Conservation (phyloP, 176 grass and related monocot genomes). For the Themeda triandra region DNA sequence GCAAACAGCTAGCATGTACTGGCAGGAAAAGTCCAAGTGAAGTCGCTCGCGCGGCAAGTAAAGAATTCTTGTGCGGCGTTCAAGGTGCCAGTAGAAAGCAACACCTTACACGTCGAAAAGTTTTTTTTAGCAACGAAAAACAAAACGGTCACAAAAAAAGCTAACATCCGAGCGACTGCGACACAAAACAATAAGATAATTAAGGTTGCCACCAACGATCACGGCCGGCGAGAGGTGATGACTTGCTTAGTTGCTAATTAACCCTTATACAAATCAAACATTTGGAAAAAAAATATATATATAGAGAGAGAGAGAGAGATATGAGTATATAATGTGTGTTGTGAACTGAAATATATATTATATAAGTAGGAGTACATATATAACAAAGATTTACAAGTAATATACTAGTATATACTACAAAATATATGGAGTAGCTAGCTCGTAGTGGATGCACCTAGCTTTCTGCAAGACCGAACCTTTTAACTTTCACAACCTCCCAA, state of each 20-base stretch:
- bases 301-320: no score
- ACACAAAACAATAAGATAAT: background rate
- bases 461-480: constrained; percentile 25
- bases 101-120: constrained; percentile 12
- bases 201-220: background rate
- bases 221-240: background rate
- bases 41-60: constrained; percentile 16
- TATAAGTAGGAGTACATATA: background rate
- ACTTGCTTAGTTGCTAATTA: constrained; percentile 44
- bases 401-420: background rate
- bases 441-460: constrained; percentile 18
- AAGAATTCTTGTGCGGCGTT: constrained; percentile 25
- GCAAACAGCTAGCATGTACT: constrained; percentile 6
- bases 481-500: constrained; percentile 24
- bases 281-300: background rate
- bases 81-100: constrained; percentile 27
- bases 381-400: background rate
- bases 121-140: constrained; percentile 12
- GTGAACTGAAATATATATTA: background rate
- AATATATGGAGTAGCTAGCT: background rate
- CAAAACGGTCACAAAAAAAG: constrained; percentile 15
- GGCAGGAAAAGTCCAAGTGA: constrained; percentile 8
- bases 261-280: constrained; percentile 1
- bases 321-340: no score
- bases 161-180: background rate